Conservation (phyloP, 805 yeast species). For the Yarrowia alimentaria region DNA sequence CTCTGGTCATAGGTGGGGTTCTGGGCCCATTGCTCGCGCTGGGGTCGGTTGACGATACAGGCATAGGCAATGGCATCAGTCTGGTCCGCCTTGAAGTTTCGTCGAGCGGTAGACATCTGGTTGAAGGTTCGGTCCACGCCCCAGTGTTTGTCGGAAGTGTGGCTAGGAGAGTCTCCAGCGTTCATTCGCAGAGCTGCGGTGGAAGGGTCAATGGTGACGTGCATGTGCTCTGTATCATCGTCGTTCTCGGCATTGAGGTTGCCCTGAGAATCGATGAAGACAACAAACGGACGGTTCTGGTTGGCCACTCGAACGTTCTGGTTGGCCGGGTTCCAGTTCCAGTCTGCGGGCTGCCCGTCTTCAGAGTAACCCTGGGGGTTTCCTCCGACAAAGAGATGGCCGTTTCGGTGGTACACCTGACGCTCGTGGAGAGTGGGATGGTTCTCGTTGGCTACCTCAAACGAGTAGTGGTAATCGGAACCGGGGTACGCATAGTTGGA, state of each 20-base stretch:
- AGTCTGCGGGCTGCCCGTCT: conserved; percentile 21
- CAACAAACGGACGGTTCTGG: conserved; percentile 17
- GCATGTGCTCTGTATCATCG: conserved; percentile 8
- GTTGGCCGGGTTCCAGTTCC: conserved; percentile 22
- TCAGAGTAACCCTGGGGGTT: conserved; percentile 22
- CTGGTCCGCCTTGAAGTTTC: conserved; percentile 13
- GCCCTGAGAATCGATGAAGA: conserved; percentile 15
- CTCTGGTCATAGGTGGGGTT: conserved; percentile 20
- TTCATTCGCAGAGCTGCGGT: conserved; percentile 11
- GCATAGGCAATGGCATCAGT: conserved; percentile 24
- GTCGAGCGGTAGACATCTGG: conserved; percentile 13
- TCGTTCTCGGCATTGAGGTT: conserved; percentile 17
- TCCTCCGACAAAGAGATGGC: conserved; percentile 11
- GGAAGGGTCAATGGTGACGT: conserved; percentile 8
- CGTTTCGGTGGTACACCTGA: conserved; percentile 19
- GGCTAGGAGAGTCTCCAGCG: conserved; percentile 15
- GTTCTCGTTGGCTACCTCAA: conserved; percentile 19
- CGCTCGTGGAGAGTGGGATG: conserved; percentile 14
- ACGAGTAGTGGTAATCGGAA: conserved; percentile 8
- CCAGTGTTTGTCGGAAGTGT: conserved; percentile 15
- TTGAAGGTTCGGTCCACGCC: conserved; percentile 11
- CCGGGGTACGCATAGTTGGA: conserved; percentile 10
- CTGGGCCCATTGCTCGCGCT: conserved; percentile 2
- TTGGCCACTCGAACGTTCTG: conserved; percentile 9
- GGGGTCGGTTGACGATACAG: conserved; percentile 2